Conservation (phyloP, 352 stramenopile genomes). For the Globisporangium cystogenes region DNA sequence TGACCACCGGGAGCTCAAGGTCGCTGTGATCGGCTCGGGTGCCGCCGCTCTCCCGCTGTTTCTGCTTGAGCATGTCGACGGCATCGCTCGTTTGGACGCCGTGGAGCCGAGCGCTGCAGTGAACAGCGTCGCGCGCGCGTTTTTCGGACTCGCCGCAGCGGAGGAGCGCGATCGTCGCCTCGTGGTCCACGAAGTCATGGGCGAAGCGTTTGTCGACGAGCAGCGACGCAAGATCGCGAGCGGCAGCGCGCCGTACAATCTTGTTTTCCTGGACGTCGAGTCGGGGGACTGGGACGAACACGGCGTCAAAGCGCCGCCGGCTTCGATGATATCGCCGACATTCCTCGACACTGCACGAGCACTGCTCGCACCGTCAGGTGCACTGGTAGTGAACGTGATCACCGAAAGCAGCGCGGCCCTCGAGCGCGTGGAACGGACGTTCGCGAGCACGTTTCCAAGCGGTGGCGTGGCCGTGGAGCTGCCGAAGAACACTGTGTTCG, state of each 20-base stretch:
- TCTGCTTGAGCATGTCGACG: constrained; percentile 27
- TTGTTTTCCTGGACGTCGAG: constrained; percentile 67
- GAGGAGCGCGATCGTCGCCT: constrained; percentile 20
- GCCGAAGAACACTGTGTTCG: constrained; percentile 32
- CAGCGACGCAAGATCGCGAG: constrained; percentile 5
- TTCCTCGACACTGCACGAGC: constrained; percentile 29
- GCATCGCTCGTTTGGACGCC: constrained; percentile 37
- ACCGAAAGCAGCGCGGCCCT: constrained; percentile 28
- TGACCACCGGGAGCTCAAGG: constrained; percentile 2
- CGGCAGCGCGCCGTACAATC: constrained; percentile 18
- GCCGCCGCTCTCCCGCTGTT: constrained; percentile 54
- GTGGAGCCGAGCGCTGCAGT: constrained; percentile 49
- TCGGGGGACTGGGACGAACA: constrained; percentile 22
- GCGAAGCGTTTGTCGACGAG: constrained; percentile 35
- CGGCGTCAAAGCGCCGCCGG: constrained; percentile 34
- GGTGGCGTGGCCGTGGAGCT: constrained; percentile 24
- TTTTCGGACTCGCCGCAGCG: constrained; percentile 31
- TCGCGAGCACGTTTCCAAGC: constrained; percentile 23
- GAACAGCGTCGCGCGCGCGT: constrained; percentile 34
- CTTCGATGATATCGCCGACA: constrained; percentile 27
- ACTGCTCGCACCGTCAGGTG: constrained; percentile 22
- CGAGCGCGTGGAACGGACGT: constrained; percentile 14
- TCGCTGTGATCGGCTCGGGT: constrained; percentile 52
- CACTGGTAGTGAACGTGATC: constrained; percentile 64
- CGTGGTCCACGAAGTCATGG: constrained; percentile 31